phyloP scores from a whole-genome alignment of 2,329 filamentous ascomycete species.

The Clonostachys byssicola region DNA sequence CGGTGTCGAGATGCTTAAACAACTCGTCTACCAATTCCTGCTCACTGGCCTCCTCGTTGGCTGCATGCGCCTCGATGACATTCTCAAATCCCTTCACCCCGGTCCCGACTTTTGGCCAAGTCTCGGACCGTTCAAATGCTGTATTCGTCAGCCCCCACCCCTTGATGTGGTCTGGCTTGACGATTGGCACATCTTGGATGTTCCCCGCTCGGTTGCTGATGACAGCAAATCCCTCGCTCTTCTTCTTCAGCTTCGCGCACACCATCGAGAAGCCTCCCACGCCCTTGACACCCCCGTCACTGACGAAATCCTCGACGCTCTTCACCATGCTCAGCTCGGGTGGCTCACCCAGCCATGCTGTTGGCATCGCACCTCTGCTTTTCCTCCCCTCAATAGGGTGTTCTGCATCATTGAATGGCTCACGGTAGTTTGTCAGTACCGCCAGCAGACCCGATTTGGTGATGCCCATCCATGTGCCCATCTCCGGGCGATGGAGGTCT shows the following conservation, averaged over 20 bases:
- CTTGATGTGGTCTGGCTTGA: conserved; percentile 44
- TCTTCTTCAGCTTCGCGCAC: conserved; percentile 53
- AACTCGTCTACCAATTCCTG: conserved; percentile 45
- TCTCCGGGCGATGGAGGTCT: conserved; percentile 57
- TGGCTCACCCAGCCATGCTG: conserved; percentile 51
- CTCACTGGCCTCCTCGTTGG: conserved; percentile 26
- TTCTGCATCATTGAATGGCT: conserved; percentile 40
- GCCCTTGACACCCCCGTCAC: conserved; percentile 48
- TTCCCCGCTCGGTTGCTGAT: conserved; percentile 56
- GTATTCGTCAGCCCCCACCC: conserved; percentile 62
- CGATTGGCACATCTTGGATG: conserved; percentile 51
- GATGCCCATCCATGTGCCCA: conserved; percentile 64
- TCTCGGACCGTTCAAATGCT: conserved; percentile 43
- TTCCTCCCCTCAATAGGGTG: conserved; percentile 47
- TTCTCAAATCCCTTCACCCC: conserved; percentile 2
- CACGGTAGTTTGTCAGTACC: conserved; percentile 64
- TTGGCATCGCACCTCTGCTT: conserved; percentile 62
- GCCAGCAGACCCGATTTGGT: conserved; percentile 56
- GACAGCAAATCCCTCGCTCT: conserved; percentile 50
- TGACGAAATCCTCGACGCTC: conserved; percentile 48
- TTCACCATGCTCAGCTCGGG: conserved; percentile 40
- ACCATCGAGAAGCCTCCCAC: conserved; percentile 65
- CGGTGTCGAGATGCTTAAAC: conserved; percentile 49
- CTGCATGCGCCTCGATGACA: background rate
- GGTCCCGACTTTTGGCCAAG: conserved; percentile 58